Evolutionary conservation across 2,329 filamentous ascomycete genomes (phyloP), one percentile per base, ranked within the genome.

Genomic region (Myriosclerotinia curreyana): DNA sequence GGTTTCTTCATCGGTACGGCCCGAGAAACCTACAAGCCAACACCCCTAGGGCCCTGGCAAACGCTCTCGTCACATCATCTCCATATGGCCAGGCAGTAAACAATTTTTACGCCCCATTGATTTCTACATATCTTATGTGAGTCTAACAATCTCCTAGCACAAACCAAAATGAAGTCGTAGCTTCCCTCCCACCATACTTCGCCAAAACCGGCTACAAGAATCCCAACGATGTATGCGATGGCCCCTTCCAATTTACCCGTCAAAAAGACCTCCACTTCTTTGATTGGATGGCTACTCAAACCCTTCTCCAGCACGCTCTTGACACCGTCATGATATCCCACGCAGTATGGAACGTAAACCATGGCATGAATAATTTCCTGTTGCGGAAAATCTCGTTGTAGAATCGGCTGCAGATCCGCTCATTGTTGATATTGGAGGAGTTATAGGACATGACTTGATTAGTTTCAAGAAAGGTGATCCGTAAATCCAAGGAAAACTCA

Each of bases 211-310:
- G 61, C 2, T 68, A 66, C 40, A 46, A 64, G 42, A 65, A 15
- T 22, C 67, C 66, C 0, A 15, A 38, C 7, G 64, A 68, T 44
- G 65, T 65, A 22, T 68, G 62, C 38, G 11, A 69, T 48, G 58
- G 59, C 11, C 66, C 65, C 3, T 68, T 68, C 15, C 67, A 69
- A 46, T 65, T 55, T 49, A n/a, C 54, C 15, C 50, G 51, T 20
- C 49, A 64, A 8, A 68, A 59, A 1, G 60, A 66, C 11, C 61
- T 65, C 12, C 67, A 68, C 34, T 25, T 14, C 22, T 69, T 68
- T 40, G 66, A 68, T 6, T 68, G 63, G 60, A 17, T 68, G 2
- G 66, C 63, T 25, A 65, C 54, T 6, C 53, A 66, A 11, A 59
- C 67, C 11, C 42, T 22, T 9, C 60, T 65, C 1, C 67, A 68